These are phyloP conservation scores for Pyrus communis DNA, from an alignment of 306 rosid genomes.

Conservation along the genomic window DNA sequence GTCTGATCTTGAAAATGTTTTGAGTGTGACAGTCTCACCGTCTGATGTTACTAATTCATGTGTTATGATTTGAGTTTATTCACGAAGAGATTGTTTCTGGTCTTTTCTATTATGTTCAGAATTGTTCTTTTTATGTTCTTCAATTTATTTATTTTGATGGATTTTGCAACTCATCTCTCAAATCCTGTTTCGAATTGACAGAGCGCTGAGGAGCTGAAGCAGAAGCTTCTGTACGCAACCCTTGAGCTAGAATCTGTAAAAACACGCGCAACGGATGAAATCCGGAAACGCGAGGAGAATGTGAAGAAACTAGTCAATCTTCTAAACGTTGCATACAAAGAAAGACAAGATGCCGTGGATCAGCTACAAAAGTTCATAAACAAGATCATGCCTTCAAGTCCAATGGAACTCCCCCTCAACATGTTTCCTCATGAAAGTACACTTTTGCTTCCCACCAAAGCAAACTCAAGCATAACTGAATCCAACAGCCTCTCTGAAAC, in stretches of 20 bases:
- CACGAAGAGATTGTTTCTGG: neutral
- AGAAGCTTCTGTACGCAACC: conserved; percentile 27
- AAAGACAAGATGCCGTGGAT: conserved; percentile 57
- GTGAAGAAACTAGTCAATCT: conserved; percentile 21
- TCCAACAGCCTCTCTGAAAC: conserved; percentile 44
- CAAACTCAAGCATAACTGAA: conserved; percentile 50
- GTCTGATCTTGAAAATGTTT: neutral
- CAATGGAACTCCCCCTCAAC: conserved; percentile 13
- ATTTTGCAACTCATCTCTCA: neutral
- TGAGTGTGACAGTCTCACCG: neutral
- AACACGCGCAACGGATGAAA: conserved; percentile 32
- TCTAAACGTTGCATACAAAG: conserved; percentile 34
- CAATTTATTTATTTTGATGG: neutral
- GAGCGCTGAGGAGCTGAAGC: conserved; percentile 44
- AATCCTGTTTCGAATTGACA: conserved; percentile 21
- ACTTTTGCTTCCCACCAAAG: conserved; percentile 38
- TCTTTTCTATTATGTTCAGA: neutral
- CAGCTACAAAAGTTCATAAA: conserved; percentile 36
- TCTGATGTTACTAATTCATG: neutral
- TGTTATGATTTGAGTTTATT: neutral
- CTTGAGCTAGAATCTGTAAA: conserved; percentile 34
- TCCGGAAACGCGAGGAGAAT: conserved; percentile 28
- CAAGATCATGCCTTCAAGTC: conserved; percentile 15
- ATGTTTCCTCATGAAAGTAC: conserved; percentile 25
- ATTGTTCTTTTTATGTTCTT: neutral